A percentile compares a stretch with the other conserved stretches of the same genome.
Evolutionary conservation across 2,329 filamentous ascomycete species (phyloP).

Genomic region (Diatrype stigma): DNA sequence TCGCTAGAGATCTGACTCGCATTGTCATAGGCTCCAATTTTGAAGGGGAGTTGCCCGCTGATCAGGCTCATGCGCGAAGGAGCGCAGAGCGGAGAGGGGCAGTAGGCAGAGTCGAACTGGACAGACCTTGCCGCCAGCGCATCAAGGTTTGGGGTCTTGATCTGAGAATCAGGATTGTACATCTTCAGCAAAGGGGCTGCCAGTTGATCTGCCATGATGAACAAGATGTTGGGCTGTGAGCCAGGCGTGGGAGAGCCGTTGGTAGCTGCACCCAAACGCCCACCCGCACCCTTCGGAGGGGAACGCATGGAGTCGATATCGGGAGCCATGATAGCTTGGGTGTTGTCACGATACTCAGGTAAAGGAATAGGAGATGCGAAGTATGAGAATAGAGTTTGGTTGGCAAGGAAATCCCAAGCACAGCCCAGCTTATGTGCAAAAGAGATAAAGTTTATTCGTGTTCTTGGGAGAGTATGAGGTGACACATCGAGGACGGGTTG

Average conservation of each 20-base stretch:
- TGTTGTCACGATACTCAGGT: constrained; percentile 2
- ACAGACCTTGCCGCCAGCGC: constrained; percentile 75
- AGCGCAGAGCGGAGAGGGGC: constrained; percentile 87
- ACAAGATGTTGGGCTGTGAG: constrained; percentile 69
- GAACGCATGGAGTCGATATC: constrained; percentile 69
- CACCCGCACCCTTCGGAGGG: constrained; percentile 35
- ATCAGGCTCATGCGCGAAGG: constrained; percentile 94
- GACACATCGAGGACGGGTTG: background rate
- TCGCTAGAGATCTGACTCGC: constrained; percentile 80
- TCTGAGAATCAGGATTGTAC: constrained; percentile 82
- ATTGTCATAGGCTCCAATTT: constrained; percentile 90
- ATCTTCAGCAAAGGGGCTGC: constrained; percentile 87
- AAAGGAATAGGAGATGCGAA: constrained; percentile 4
- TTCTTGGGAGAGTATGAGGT: too few relatives aligned
- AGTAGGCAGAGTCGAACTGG: constrained; percentile 91
- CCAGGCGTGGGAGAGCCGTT: constrained; percentile 22
- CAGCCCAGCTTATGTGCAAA: too few relatives aligned
- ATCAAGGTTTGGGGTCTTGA: constrained; percentile 89
- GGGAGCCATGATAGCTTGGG: constrained; percentile 54
- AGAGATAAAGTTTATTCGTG: too few relatives aligned
- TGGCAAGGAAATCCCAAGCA: background rate
- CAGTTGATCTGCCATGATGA: constrained; percentile 97
- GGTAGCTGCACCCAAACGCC: constrained; percentile 16
- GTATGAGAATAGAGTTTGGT: constrained; percentile 4
- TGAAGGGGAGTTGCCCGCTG: constrained; percentile 84